Conservation (phyloP, 192 early-diverging fungal species). For the Coemansia guatemalensis region DNA sequence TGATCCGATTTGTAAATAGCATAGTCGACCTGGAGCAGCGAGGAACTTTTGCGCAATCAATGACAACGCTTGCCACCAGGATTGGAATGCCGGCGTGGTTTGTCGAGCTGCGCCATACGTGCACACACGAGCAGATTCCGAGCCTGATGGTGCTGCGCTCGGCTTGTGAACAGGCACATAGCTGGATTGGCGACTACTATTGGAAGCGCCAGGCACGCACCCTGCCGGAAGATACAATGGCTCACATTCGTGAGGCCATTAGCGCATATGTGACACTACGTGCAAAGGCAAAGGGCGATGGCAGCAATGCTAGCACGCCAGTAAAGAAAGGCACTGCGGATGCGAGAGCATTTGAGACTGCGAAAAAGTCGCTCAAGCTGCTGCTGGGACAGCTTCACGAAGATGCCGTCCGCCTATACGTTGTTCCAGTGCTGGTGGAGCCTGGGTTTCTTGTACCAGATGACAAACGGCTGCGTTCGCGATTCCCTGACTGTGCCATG, state of each 20-base stretch:
- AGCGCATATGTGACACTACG: slow-evolving; percentile 18
- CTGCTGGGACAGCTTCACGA: slow-evolving; percentile 40
- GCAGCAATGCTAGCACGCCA: background rate
- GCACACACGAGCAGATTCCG: slow-evolving; percentile 65
- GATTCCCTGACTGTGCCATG: slow-evolving; percentile 42
- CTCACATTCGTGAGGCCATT: slow-evolving; percentile 23
- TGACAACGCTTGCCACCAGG: slow-evolving; percentile 51
- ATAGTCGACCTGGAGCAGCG: slow-evolving; percentile 61
- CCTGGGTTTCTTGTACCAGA: slow-evolving; percentile 59
- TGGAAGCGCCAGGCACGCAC: slow-evolving; percentile 52
- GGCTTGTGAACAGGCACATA: slow-evolving; percentile 55
- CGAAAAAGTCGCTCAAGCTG: slow-evolving; percentile 31
- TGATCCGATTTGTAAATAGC: slow-evolving; percentile 62
- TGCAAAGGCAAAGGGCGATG: slow-evolving; percentile 1
- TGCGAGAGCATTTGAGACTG: slow-evolving; percentile 5
- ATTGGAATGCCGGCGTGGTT: slow-evolving; percentile 65
- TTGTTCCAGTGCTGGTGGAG: slow-evolving; percentile 58
- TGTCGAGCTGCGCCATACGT: slow-evolving; percentile 67
- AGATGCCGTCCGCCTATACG: slow-evolving; percentile 47
- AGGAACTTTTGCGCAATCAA: slow-evolving; percentile 57
- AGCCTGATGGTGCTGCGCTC: slow-evolving; percentile 57
- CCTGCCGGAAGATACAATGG: slow-evolving; percentile 34
- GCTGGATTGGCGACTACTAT: slow-evolving; percentile 59
- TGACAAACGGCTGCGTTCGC: slow-evolving; percentile 54
- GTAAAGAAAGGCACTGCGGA: background rate